These are phyloP conservation scores for Syzygium malaccense DNA, from an alignment of 441 rosid species.

Conservation along the genomic window DNA sequence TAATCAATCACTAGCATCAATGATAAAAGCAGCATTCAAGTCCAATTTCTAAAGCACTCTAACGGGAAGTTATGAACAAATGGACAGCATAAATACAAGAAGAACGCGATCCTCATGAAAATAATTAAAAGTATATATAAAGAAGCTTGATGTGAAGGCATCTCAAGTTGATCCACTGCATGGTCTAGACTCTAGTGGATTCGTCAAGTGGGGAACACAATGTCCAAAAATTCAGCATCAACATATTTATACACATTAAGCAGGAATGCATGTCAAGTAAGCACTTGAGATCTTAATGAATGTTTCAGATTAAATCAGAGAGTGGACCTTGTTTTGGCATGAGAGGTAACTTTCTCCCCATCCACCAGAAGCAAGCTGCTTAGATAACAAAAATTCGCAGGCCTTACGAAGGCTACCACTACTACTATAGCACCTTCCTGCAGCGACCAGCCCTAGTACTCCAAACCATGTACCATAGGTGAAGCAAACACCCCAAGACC, in stretches of 20 bases:
- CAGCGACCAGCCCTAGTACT: conserved; percentile 71
- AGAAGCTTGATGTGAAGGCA: not conserved
- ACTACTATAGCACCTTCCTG: conserved; percentile 51
- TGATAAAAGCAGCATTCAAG: not conserved
- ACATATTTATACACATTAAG: not conserved
- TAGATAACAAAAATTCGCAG: conserved; percentile 57
- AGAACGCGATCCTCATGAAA: not conserved
- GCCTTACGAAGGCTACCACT: conserved; percentile 41
- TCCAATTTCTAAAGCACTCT: not conserved
- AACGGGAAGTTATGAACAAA: not conserved
- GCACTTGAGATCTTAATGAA: not conserved
- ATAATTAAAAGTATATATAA: not conserved
- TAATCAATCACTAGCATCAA: not conserved
- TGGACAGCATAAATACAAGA: not conserved
- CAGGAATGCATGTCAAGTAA: not conserved
- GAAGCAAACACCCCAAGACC: conserved; percentile 96
- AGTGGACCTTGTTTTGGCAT: not conserved
- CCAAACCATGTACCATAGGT: conserved; percentile 91
- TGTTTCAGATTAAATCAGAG: not conserved
- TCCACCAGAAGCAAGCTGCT: conserved; percentile 76
- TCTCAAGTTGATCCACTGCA: not conserved
- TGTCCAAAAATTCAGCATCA: not conserved
- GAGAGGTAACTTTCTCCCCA: conserved; percentile 44
- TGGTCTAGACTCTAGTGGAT: not conserved
- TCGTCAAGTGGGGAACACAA: not conserved